Evolutionary conservation across 805 yeast species (phyloP), one percentile per base, ranked within the genome.

Genomic region (Candida caryicola): DNA sequence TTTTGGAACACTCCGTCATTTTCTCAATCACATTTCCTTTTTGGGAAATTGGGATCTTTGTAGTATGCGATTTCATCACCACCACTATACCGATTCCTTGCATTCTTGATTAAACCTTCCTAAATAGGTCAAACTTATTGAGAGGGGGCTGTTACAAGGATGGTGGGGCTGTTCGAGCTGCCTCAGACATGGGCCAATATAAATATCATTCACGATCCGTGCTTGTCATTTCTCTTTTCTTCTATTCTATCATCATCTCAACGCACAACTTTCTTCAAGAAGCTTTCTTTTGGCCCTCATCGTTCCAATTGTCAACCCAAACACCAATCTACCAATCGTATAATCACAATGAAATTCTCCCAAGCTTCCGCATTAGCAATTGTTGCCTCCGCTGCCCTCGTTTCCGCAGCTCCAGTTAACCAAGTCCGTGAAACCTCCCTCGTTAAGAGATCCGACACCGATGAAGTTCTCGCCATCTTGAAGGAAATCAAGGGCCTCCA

Each of bases 351-450:
- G 74, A 69, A 66, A 59, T 61, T 68, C 30, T 52, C 73, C 27
- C 55, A 65, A 31, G 51, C 73, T 33, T 58, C 73, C 33, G 53
- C 61, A 36, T 51, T 66, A 44, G 71, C 73, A 39, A 51, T 68
- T 44, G 59, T 66, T 50, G 71, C 69, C 39, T 32, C 73, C 25
- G 42, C 64, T 27, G 55, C 69, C 21, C 46, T 60, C 33, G 72
- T 62, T 23, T 46, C 52, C 34, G 68, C 73, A 38, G 68, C 71
- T 14, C 61, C 60, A 27, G 29, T 52, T 29, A 36, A 38, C 21
- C 40, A 47, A 13, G 37, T 40, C 23, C 26, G 50, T 33, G 58
- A 54, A 16, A 31, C 55, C 7, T 37, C 49, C 25, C 40, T 66
- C 37, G 62, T 64, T 18, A 65, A 56, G 46, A 66, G 68, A 54